phyloP scores from a whole-genome alignment of 2,329 filamentous ascomycete species.

The Elsinoe perseae region DNA sequence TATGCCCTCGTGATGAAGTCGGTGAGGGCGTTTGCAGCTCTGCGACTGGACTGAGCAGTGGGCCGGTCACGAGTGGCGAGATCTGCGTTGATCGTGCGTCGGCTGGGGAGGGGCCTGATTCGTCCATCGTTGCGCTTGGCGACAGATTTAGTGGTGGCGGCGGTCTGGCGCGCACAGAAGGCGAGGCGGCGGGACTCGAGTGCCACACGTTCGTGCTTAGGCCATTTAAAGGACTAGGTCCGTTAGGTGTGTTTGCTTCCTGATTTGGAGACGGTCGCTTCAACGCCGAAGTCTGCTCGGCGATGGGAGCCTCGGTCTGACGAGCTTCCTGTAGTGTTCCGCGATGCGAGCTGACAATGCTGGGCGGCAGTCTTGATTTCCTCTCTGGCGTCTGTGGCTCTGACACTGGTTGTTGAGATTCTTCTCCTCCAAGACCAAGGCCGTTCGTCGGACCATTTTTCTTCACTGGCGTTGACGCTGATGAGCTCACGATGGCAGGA shows the following conservation, averaged over 20 bases:
- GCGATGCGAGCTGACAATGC: not conserved
- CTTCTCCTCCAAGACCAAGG: not conserved
- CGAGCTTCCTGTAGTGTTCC: not conserved
- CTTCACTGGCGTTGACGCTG: conserved; percentile 1
- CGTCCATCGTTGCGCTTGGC: conserved; percentile 34
- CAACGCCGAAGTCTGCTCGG: not conserved
- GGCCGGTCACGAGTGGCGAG: conserved; percentile 23
- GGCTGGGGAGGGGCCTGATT: not conserved
- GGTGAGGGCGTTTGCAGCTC: conserved; percentile 67
- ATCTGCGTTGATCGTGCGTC: conserved; percentile 11
- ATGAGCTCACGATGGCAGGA: not conserved
- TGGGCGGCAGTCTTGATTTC: not conserved
- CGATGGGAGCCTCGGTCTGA: not conserved
- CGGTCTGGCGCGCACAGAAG: conserved; percentile 32
- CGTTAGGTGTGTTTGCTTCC: not conserved
- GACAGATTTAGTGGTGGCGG: conserved; percentile 47
- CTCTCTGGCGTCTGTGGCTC: conserved; percentile 15
- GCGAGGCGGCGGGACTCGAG: conserved; percentile 3
- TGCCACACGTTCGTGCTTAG: not conserved
- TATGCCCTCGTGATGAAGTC: conserved; percentile 50
- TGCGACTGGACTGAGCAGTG: conserved; percentile 62
- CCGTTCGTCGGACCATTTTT: not conserved
- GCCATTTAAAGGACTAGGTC: not conserved
- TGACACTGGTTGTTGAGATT: not conserved
- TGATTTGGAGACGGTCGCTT: not conserved